Evolutionary conservation across 2,329 filamentous ascomycete species (phyloP).

Genomic region (Hymenotorrendiella dingleyae): DNA sequence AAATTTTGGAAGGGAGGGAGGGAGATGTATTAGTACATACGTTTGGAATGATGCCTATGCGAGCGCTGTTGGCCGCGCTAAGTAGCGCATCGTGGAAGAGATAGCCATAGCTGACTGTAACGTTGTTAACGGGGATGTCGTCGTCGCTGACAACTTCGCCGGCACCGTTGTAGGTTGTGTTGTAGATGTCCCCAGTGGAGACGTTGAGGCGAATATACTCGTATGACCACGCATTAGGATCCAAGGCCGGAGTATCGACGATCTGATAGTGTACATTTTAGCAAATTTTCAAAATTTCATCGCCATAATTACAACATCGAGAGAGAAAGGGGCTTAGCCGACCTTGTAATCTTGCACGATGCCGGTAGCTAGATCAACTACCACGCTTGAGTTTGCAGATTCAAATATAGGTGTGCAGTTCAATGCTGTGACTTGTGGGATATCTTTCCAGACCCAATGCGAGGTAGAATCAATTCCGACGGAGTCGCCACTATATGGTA

Average conservation of each 20-base stretch:
- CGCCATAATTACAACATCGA: no score
- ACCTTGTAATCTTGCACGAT: slow-evolving; percentile 11
- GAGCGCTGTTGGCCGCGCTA: slow-evolving; percentile 9
- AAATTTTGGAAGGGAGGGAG: no score
- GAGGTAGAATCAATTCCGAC: not conserved
- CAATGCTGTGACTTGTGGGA: slow-evolving; percentile 12
- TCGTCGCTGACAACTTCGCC: slow-evolving; percentile 3
- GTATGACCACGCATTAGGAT: slow-evolving; percentile 11
- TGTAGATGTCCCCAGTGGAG: slow-evolving; percentile 8
- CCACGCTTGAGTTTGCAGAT: slow-evolving; percentile 10
- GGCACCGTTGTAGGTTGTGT: not conserved
- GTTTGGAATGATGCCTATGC: no score
- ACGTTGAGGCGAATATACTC: slow-evolving; percentile 8
- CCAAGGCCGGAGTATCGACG: not conserved
- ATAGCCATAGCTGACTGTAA: slow-evolving; percentile 14
- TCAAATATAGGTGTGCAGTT: slow-evolving; percentile 17
- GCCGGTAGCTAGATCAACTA: slow-evolving; percentile 6
- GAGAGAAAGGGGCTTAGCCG: no score
- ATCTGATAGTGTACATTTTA: no score
- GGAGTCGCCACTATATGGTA: not conserved
- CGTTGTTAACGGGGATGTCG: slow-evolving; percentile 10
- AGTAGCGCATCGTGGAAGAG: slow-evolving; percentile 13
- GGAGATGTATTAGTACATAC: no score
- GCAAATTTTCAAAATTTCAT: no score
- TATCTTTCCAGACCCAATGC: slow-evolving; percentile 12